Conservation (phyloP, 208 protist genomes). For the Leptomonas pyrrhocoris region DNA sequence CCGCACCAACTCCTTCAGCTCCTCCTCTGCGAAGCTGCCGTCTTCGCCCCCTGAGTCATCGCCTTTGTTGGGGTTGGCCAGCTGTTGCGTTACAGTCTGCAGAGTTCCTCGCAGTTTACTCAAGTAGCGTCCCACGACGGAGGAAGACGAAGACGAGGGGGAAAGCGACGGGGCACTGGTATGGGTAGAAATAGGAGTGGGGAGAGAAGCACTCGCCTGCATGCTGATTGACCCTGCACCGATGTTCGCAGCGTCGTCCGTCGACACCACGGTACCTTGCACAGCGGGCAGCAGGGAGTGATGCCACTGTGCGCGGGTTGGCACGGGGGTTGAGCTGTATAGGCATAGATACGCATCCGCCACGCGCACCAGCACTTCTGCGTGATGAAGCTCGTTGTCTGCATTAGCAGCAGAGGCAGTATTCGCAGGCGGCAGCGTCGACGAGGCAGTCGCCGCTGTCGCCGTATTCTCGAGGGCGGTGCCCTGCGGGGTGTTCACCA, state of each 20-base stretch:
- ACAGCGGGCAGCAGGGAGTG: background rate
- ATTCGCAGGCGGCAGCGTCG: background rate
- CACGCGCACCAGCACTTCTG: slow-evolving; percentile 27
- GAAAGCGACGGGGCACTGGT: background rate
- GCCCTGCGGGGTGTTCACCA: background rate
- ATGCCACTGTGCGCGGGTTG: slow-evolving; percentile 44
- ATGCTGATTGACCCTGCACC: background rate
- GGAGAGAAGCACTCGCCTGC: background rate
- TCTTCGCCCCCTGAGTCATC: slow-evolving; percentile 36
- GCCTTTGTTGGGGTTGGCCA: slow-evolving; percentile 1
- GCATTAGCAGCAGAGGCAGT: background rate
- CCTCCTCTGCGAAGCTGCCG: slow-evolving; percentile 54
- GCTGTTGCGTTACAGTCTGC: background rate
- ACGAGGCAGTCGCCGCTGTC: background rate
- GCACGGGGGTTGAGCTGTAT: slow-evolving; percentile 56
- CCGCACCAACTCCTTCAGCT: slow-evolving; percentile 50
- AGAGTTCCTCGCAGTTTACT: slow-evolving; percentile 14
- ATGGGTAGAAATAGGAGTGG: background rate
- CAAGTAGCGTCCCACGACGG: slow-evolving; percentile 6
- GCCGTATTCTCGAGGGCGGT: background rate
- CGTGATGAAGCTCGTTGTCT: slow-evolving; percentile 20
- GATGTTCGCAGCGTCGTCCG: background rate
- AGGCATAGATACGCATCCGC: slow-evolving; percentile 41
- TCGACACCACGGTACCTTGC: background rate
- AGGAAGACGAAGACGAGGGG: background rate